Percentiles rank a stretch among this genome's conserved stretches.
Evolutionary conservation across 805 yeast genomes (phyloP).

Genomic region (Kuraishia ogatae): DNA sequence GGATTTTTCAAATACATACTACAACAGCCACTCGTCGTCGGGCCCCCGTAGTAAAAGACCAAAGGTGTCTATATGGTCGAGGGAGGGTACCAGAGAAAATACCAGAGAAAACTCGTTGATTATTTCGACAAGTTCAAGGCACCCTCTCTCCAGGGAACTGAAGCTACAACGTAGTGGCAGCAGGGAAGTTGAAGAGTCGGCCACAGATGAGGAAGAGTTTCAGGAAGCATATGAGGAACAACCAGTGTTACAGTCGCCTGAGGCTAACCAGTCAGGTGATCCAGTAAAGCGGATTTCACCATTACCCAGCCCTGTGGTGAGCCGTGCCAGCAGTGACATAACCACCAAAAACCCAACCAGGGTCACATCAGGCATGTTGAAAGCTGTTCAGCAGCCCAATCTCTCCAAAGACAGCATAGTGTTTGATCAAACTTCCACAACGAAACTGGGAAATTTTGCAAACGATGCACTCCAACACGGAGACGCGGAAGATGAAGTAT

Average conservation of each 20-base stretch:
- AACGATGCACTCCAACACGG: background rate
- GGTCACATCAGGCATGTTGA: conserved; percentile 28
- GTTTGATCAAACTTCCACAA: background rate
- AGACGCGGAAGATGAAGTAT: conserved; percentile 11
- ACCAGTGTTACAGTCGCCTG: background rate
- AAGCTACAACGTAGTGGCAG: background rate
- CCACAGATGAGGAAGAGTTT: background rate
- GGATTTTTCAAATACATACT: background rate
- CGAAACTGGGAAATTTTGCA: background rate
- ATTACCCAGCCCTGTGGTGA: background rate
- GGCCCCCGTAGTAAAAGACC: background rate
- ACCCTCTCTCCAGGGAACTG: background rate
- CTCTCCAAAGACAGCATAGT: conserved; percentile 16
- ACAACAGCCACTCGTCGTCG: background rate
- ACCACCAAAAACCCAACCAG: conserved; percentile 10
- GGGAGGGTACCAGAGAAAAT: background rate
- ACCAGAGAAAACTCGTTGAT: background rate
- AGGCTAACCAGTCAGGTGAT: background rate
- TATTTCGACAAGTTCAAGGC: background rate
- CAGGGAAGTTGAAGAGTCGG: background rate
- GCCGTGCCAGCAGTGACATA: background rate
- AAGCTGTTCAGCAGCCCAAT: conserved; percentile 20
- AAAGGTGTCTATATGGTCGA: background rate
- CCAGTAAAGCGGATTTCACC: background rate
- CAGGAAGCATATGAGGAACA: background rate